Conservation (phyloP, 108 stramenopile genomes). For the Discostella pseudostelligera region DNA sequence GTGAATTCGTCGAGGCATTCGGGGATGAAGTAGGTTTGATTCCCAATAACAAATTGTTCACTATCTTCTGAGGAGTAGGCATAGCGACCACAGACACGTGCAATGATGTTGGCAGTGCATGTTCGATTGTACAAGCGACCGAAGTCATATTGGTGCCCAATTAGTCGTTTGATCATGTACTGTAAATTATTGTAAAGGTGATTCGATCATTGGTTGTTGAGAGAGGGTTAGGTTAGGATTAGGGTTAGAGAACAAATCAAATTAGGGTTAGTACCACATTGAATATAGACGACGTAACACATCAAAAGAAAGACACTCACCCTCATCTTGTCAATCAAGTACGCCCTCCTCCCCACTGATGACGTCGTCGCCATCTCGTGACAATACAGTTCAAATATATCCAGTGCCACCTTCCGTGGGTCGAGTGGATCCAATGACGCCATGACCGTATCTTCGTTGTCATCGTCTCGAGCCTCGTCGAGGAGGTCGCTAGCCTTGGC, state of each 20-base stretch:
- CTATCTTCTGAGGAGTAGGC: conserved; percentile 13
- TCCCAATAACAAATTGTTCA: neutral
- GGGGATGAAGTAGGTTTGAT: neutral
- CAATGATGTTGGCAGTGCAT: conserved; percentile 26
- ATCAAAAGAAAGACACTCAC: conserved; percentile 25
- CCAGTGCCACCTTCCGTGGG: conserved; percentile 38
- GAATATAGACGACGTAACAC: too few relatives aligned
- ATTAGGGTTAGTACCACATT: too few relatives aligned
- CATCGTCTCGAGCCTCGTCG: neutral
- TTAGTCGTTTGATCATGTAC: conserved; percentile 41
- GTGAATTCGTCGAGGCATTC: conserved; percentile 32
- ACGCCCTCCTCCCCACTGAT: conserved; percentile 33
- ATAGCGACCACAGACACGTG: conserved; percentile 34
- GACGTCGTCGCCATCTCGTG: conserved; percentile 34
- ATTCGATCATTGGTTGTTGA: neutral
- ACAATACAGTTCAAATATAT: conserved; percentile 47
- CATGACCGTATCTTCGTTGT: neutral
- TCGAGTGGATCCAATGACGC: conserved; percentile 44
- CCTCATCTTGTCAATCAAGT: conserved; percentile 34
- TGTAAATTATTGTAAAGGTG: neutral
- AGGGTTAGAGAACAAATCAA: too few relatives aligned
- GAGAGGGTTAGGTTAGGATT: too few relatives aligned
- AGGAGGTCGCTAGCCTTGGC: neutral
- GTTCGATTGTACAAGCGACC: conserved; percentile 45
- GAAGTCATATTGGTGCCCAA: conserved; percentile 36